Conservation (phyloP, 768 basidiomycete genomes). For the Termitomyces sp. region DNA sequence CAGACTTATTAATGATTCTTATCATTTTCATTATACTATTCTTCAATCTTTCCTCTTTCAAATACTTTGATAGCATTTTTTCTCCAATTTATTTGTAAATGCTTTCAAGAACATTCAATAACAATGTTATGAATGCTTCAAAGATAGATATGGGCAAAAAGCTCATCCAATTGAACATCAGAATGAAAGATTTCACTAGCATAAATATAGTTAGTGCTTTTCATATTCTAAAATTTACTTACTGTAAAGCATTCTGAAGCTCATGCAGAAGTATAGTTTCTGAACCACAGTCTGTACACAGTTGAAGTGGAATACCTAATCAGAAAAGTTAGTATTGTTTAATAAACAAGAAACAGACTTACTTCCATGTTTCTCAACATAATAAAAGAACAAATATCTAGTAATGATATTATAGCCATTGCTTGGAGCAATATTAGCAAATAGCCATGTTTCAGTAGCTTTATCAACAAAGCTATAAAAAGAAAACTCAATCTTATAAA, state of each 20-base stretch:
- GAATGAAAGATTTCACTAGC: conserved; percentile 22
- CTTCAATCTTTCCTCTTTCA: conserved; percentile 17
- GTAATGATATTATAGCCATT: conserved; percentile 3
- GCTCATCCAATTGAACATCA: conserved; percentile 15
- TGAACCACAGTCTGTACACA: conserved; percentile 30
- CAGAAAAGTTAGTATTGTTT: too few relatives aligned
- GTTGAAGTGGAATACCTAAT: background rate
- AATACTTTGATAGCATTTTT: conserved; percentile 24
- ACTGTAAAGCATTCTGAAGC: background rate
- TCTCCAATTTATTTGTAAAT: conserved; percentile 24
- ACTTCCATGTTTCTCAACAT: conserved; percentile 27
- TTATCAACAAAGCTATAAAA: conserved; percentile 21
- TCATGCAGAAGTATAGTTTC: conserved; percentile 31
- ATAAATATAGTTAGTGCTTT: background rate
- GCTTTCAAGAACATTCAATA: conserved; percentile 31
- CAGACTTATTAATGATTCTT: conserved; percentile 23
- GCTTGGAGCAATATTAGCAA: conserved; percentile 8
- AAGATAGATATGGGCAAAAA: conserved; percentile 28
- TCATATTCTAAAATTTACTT: background rate
- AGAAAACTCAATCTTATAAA: conserved; percentile 33
- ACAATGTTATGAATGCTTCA: conserved; percentile 29
- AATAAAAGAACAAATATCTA: conserved; percentile 20
- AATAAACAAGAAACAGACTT: background rate
- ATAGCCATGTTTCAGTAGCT: conserved; percentile 2
- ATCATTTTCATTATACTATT: conserved; percentile 18